A percentile compares a stretch with the other conserved stretches of the same genome.
Conservation (phyloP, 2,329 filamentous ascomycete genomes). For the Fonsecaea monophora region DNA sequence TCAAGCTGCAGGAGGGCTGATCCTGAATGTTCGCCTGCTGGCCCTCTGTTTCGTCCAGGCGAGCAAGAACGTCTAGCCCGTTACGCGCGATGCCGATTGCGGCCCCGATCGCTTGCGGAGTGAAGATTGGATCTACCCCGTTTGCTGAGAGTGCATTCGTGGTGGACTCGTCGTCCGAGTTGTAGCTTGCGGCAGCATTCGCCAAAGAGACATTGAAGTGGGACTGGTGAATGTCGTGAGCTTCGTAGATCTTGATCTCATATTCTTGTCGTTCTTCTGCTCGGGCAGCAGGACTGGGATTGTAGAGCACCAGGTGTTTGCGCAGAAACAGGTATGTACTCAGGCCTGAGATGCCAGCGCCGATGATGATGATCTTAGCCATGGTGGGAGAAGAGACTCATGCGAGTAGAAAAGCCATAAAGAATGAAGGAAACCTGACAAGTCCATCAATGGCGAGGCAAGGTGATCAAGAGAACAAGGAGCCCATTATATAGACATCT, state of each 20-base stretch:
- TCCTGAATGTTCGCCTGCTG: background rate
- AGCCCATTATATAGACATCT: background rate
- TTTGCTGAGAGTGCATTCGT: background rate
- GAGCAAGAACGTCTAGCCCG: slow-evolving; percentile 47
- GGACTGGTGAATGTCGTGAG: slow-evolving; percentile 46
- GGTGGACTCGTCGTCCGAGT: slow-evolving; percentile 3
- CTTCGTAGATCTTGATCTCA: slow-evolving; percentile 51
- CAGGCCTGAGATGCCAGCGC: slow-evolving; percentile 53
- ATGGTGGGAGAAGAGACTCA: background rate
- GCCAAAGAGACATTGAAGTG: slow-evolving; percentile 12
- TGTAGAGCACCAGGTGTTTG: slow-evolving; percentile 46
- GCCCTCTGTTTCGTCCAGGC: slow-evolving; percentile 45
- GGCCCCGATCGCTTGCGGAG: slow-evolving; percentile 48
- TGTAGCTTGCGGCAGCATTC: background rate
- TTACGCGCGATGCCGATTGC: slow-evolving; percentile 51
- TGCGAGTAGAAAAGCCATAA: background rate
- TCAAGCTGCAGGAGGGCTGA: slow-evolving; percentile 32
- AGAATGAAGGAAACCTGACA: background rate
- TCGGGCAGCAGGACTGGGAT: slow-evolving; percentile 32
- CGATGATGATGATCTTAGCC: slow-evolving; percentile 51
- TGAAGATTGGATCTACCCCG: slow-evolving; percentile 38
- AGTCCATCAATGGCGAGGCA: background rate
- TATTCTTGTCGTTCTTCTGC: slow-evolving; percentile 33
- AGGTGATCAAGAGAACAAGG: background rate
- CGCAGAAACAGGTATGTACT: slow-evolving; percentile 49